Conservation (phyloP, 371 early-diverging fungal genomes). For the Thermomucor indicae-seudaticae region DNA sequence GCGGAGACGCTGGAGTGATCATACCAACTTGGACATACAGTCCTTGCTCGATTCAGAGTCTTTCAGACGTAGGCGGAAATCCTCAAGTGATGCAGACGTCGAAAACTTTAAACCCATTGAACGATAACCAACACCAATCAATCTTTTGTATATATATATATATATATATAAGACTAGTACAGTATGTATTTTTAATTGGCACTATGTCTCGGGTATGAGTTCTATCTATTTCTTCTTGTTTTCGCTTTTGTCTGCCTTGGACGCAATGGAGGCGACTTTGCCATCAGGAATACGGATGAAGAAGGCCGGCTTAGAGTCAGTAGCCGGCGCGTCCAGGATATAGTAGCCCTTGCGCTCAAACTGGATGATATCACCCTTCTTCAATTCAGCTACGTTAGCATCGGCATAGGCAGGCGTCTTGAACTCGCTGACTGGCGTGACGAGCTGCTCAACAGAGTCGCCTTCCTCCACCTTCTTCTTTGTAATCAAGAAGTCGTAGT, state of each 20-base stretch:
- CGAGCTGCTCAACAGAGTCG: slow-evolving; percentile 80
- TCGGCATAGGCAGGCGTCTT: slow-evolving; percentile 65
- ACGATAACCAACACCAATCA: too few species aligned
- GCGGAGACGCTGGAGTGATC: too few species aligned
- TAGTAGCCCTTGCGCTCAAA: slow-evolving; percentile 99
- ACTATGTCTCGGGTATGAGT: too few species aligned
- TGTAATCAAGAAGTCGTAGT: slow-evolving; percentile 96
- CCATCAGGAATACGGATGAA: slow-evolving; percentile 95
- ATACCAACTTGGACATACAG: too few species aligned
- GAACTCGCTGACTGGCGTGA: slow-evolving; percentile 92
- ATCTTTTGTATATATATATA: too few species aligned
- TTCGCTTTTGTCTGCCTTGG: slow-evolving; percentile 57
- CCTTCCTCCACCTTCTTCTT: slow-evolving; percentile 97
- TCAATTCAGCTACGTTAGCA: slow-evolving; percentile 55
- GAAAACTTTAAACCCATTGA: too few species aligned
- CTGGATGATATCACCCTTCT: slow-evolving; percentile 91
- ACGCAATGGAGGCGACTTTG: slow-evolving; percentile 72
- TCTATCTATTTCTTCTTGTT: slow-evolving; percentile 8
- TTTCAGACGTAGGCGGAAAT: too few species aligned
- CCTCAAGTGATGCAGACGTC: too few species aligned
- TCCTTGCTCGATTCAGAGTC: too few species aligned
- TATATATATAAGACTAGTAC: too few species aligned
- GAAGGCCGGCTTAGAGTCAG: slow-evolving; percentile 53
- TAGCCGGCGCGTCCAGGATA: slow-evolving; percentile 75
- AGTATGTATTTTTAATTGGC: too few species aligned